Conservation (phyloP, 2,329 filamentous ascomycete species). For the Pseudocercospora fijiensis region DNA sequence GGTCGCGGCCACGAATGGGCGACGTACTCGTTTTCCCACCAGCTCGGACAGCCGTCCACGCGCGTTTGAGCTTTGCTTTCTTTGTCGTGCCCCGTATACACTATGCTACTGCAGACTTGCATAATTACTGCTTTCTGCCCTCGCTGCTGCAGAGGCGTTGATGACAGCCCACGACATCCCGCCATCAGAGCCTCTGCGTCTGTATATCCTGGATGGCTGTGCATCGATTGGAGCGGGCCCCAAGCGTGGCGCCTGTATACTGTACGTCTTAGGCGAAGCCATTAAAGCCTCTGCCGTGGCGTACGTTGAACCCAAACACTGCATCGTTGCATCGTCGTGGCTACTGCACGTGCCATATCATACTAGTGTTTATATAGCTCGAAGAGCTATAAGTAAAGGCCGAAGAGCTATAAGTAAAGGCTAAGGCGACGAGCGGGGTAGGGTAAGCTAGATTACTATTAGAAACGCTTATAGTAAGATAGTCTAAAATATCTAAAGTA, state of each 20-base stretch:
- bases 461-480: no score
- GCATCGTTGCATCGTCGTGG: not conserved
- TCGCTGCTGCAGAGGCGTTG: not conserved
- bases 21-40: not conserved
- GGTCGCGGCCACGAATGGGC: not conserved
- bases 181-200: not conserved
- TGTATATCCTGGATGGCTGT: not conserved
- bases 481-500: no score
- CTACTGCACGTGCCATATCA: not conserved
- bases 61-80: not conserved
- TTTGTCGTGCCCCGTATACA: not conserved
- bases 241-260: not conserved
- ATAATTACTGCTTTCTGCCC: not conserved
- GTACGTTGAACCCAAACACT: conserved; percentile 3
- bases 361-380: no score
- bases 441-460: no score
- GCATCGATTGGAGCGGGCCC: conserved; percentile 3
- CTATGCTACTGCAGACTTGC: not conserved
- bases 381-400: no score
- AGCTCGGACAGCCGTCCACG: not conserved
- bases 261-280: conserved; percentile 1
- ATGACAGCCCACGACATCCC: conserved; percentile 6
- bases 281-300: not conserved
- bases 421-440: no score
- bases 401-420: no score